Percentiles rank a stretch among this genome's conserved stretches.
Evolutionary conservation across 495 filamentous ascomycete species (phyloP).

Genomic region (Neurospora sp.): DNA sequence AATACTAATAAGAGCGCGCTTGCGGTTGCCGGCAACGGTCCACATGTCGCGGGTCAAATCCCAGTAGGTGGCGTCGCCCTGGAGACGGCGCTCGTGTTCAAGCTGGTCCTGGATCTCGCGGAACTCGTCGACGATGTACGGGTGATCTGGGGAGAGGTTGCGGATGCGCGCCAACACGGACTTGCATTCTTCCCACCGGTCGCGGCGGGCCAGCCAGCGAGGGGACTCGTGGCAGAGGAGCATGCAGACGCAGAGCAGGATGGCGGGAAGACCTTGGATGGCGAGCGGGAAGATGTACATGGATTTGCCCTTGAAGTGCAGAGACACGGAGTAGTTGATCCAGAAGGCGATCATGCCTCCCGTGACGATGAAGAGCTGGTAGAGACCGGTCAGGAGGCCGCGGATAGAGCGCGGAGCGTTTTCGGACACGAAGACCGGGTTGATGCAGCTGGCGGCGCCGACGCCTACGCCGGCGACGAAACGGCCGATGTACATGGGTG

Average conservation of each 20-base stretch:
- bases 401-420: slow-evolving; percentile 41
- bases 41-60: slow-evolving; percentile 64
- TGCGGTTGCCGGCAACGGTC: slow-evolving; percentile 49
- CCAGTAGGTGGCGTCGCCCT: slow-evolving; percentile 52
- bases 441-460: slow-evolving; percentile 47
- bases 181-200: slow-evolving; percentile 59
- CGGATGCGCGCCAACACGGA: slow-evolving; percentile 46
- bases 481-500: slow-evolving; percentile 52
- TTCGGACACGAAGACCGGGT: slow-evolving; percentile 50
- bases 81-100: slow-evolving; percentile 56
- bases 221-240: slow-evolving; percentile 56
- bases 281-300: slow-evolving; percentile 59
- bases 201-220: slow-evolving; percentile 58
- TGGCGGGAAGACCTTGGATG: slow-evolving; percentile 55
- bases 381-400: slow-evolving; percentile 47
- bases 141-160: slow-evolving; percentile 45
- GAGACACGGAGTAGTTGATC: slow-evolving; percentile 45
- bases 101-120: slow-evolving; percentile 57
- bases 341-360: slow-evolving; percentile 48
- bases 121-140: slow-evolving; percentile 57
- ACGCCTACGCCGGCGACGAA: slow-evolving; percentile 54
- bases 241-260: slow-evolving; percentile 47
- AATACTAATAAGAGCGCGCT: slow-evolving; percentile 33
- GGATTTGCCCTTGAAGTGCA: slow-evolving; percentile 24
- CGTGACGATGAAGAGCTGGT: slow-evolving; percentile 52